Conservation (phyloP, 768 basidiomycete species). For the Tricholoma terreum region DNA sequence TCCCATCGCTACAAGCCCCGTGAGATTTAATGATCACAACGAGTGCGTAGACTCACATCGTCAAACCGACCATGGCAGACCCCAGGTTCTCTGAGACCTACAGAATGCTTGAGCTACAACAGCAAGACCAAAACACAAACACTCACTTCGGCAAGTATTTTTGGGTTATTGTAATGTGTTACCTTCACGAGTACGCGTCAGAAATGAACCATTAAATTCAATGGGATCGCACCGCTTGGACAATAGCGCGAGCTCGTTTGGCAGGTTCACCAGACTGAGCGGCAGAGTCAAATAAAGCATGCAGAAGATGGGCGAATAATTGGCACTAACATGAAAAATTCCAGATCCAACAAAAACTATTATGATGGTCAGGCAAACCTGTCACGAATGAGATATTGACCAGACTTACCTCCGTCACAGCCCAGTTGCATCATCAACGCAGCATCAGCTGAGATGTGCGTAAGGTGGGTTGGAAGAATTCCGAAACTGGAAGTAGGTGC, state of each 20-base stretch:
- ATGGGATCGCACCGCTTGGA: conserved; percentile 71
- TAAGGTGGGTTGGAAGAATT: not conserved
- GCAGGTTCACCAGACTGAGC: conserved; percentile 85
- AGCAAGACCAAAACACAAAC: conserved; percentile 1
- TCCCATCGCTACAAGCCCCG: conserved; percentile 45
- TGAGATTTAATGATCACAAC: conserved; percentile 1
- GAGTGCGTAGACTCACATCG: conserved; percentile 57
- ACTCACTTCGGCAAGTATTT: conserved; percentile 80
- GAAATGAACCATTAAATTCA: not conserved
- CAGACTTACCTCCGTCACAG: conserved; percentile 82
- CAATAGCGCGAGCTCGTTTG: conserved; percentile 91
- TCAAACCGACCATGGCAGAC: conserved; percentile 90
- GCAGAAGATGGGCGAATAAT: not conserved
- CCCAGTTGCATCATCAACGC: conserved; percentile 99
- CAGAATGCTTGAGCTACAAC: conserved; percentile 6
- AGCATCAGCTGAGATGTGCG: conserved; percentile 67
- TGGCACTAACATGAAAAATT: conserved; percentile 80
- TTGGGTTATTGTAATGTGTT: conserved; percentile 94
- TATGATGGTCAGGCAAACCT: conserved; percentile 10
- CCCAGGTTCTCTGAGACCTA: conserved; percentile 83
- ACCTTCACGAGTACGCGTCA: conserved; percentile 42
- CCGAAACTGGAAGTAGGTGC: conserved; percentile 11
- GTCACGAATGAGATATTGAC: conserved; percentile 4
- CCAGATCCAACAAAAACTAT: conserved; percentile 97
- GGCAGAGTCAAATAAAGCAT: conserved; percentile 1